phyloP scores from a whole-genome alignment of 768 basidiomycete species.

The Kwoniella sp. region DNA sequence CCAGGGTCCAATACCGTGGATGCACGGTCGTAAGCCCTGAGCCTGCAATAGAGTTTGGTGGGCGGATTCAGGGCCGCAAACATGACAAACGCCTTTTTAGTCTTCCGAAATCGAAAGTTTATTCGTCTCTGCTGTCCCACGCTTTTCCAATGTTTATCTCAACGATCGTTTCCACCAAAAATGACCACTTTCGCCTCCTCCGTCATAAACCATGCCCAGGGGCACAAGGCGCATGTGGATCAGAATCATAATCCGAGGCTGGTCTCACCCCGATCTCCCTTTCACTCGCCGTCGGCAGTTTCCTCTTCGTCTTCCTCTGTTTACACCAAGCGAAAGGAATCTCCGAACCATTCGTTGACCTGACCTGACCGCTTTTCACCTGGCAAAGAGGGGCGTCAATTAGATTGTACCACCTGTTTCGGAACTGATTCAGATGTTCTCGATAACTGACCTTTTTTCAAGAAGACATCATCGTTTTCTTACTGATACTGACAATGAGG shows the following conservation, averaged over 20 bases:
- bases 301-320: background rate
- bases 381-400: background rate
- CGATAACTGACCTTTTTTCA: background rate
- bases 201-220: constrained; percentile 2
- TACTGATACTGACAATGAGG: background rate
- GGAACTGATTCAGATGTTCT: constrained; percentile 27
- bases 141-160: background rate
- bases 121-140: background rate
- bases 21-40: too few species aligned
- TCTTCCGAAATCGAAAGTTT: background rate
- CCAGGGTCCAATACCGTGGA: too few species aligned
- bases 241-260: background rate
- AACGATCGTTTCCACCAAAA: background rate
- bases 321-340: background rate
- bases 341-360: background rate
- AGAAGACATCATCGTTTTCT: background rate
- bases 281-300: background rate
- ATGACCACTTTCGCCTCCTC: background rate
- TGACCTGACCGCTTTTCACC: background rate
- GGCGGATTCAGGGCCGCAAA: background rate
- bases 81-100: constrained; percentile 11
- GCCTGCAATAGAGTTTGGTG: constrained; percentile 8
- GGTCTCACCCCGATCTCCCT: background rate
- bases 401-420: constrained; percentile 11
- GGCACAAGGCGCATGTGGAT: background rate